A percentile compares a stretch with the other conserved stretches of the same genome.
Conservation (phyloP, 768 basidiomycete genomes). For the Zangia roseola region DNA sequence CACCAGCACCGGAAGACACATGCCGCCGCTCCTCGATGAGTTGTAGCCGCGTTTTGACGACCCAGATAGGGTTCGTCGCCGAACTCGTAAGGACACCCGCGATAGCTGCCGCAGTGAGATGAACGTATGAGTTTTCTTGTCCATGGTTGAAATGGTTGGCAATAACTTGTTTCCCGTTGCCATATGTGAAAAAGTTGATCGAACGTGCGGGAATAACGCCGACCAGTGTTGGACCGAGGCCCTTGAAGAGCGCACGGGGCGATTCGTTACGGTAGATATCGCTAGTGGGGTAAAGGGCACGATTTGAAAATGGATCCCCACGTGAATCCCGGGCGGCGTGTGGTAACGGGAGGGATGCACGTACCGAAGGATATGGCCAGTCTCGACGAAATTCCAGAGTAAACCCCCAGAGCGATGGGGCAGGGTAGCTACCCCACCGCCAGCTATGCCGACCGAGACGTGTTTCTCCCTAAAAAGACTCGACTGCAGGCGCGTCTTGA, state of each 20-base stretch:
- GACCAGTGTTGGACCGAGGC: slow-evolving; percentile 90
- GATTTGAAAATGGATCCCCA: no score
- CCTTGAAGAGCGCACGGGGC: slow-evolving; percentile 86
- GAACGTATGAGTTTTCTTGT: slow-evolving; percentile 80
- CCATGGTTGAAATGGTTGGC: slow-evolving; percentile 76
- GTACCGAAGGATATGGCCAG: slow-evolving; percentile 84
- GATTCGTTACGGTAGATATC: slow-evolving; percentile 91
- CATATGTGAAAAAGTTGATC: slow-evolving; percentile 98
- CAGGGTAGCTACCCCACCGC: slow-evolving; percentile 30
- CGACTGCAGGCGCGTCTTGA: slow-evolving; percentile 96
- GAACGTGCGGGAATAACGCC: slow-evolving; percentile 95
- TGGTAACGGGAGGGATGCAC: not conserved
- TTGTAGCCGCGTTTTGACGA: slow-evolving; percentile 95
- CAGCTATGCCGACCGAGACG: slow-evolving; percentile 30
- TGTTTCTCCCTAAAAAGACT: slow-evolving; percentile 66
- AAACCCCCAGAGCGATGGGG: slow-evolving; percentile 48
- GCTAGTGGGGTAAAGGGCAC: slow-evolving; percentile 35
- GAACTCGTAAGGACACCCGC: slow-evolving; percentile 88
- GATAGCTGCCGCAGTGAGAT: slow-evolving; percentile 79
- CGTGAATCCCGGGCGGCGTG: not conserved
- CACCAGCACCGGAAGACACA: not conserved
- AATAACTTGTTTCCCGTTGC: slow-evolving; percentile 91
- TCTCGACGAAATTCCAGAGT: slow-evolving; percentile 94
- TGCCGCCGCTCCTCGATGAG: slow-evolving; percentile 43
- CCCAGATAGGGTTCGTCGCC: slow-evolving; percentile 98